phyloP scores from a whole-genome alignment of 208 protist species.

The Polymyxa betae region DNA sequence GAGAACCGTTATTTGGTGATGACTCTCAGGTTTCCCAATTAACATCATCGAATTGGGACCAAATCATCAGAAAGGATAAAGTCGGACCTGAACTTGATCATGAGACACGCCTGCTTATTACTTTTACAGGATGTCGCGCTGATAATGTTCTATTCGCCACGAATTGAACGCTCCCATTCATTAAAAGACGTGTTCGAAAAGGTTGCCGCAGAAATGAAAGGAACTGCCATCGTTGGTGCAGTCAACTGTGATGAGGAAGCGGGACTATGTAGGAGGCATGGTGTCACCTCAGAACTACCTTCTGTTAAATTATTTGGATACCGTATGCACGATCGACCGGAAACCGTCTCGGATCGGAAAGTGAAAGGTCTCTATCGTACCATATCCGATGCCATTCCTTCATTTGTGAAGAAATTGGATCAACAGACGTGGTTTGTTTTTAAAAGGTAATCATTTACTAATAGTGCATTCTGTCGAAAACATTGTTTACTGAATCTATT shows the following conservation, averaged over 20 bases:
- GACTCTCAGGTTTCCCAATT: not conserved
- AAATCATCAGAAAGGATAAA: not conserved
- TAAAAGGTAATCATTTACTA: not conserved
- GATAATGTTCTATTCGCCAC: slow-evolving; percentile 36
- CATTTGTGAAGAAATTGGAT: slow-evolving; percentile 36
- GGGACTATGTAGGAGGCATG: not conserved
- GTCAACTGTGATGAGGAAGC: slow-evolving; percentile 22
- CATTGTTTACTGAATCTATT: not conserved
- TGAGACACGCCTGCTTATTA: not conserved
- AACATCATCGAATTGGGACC: not conserved
- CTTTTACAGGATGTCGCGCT: slow-evolving; percentile 19
- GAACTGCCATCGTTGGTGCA: slow-evolving; percentile 36
- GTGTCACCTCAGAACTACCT: not conserved
- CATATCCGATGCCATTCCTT: slow-evolving; percentile 12
- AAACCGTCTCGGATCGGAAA: not conserved
- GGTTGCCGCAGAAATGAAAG: not conserved
- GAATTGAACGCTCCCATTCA: not conserved
- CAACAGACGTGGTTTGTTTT: not conserved
- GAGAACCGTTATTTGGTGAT: not conserved
- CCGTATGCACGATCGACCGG: slow-evolving; percentile 35
- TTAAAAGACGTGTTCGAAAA: not conserved
- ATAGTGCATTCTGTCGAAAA: not conserved
- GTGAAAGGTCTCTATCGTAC: not conserved
- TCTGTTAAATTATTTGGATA: not conserved
- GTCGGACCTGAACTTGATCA: not conserved